Base-by-base conservation (phyloP, 768 basidiomycete genomes). In the Gloeopeniophorella convolvens region DNA sequence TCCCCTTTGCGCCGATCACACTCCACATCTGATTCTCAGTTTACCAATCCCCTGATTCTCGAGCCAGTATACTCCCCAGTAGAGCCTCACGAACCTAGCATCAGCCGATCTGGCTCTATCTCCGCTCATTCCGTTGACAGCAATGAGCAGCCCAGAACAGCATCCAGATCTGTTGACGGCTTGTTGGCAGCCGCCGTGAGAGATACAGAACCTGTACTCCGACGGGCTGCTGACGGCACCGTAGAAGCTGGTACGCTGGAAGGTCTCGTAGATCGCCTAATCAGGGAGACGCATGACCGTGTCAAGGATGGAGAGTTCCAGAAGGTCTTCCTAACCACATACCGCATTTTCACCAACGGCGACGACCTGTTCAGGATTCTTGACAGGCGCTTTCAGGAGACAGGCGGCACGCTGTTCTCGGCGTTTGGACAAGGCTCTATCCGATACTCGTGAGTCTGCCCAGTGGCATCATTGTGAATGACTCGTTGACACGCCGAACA, bases 161-260 rank as follows among this genome's bases (percentile, higher is more conserved):
- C 26, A 2, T 24, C 16, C 44, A 27, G 24, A 30, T 4, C 39
- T 30, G 26, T 40, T 26, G 21, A 30, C 15, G 24, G 40, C n/a
- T 31, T 35, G 26, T 34, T 49, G 18, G 48, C 50, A 7, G 40
- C 41, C 2, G 60, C 50, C n/a, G 20, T 30, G 31, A 47, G 30
- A 34, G 55, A 60, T 30, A 3, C 50, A 3, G 39, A 48, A 20
- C 27, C 32, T 13, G 13, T 54, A 7, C 46, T 56, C 31, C 50
- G 49, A 20, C 36, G 42, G 16, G 28, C 48, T 5, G 21, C 40
- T 7, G 57, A 58, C 42, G 71, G 69, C 6, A 48, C 57, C 3
- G 68, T 76, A 3, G 56, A 56, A 15, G 65, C 70, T 9, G 75
- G 70, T 5, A 75, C 71, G 11, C 48, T 77, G 44, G 69, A 72